Evolutionary conservation across 768 basidiomycete species (phyloP).

Genomic region (Kwoniella botswanensis): DNA sequence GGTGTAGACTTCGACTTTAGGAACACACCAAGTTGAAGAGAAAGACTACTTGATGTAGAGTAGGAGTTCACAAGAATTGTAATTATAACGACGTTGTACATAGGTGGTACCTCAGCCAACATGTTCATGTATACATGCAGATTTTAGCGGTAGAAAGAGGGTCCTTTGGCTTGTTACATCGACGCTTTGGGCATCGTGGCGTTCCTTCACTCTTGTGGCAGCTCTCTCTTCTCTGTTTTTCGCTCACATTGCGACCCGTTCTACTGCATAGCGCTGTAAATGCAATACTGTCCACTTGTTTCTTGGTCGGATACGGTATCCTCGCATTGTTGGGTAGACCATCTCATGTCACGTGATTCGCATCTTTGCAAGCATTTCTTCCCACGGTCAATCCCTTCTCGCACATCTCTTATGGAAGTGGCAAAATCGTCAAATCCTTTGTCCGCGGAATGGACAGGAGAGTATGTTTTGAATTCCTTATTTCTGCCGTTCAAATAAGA

Average conservation of each 20-base stretch:
- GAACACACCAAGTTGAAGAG: no score
- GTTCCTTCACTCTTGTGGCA: neutral
- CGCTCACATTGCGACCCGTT: neutral
- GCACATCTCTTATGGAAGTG: neutral
- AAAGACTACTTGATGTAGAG: no score
- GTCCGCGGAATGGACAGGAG: neutral
- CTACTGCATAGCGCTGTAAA: neutral
- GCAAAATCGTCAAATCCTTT: neutral
- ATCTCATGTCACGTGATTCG: neutral
- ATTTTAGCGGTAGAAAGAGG: neutral
- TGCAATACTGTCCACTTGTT: neutral
- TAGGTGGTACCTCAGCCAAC: neutral
- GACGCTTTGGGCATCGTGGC: neutral
- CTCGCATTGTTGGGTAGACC: neutral
- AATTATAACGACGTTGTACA: neutral
- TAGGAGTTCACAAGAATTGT: no score
- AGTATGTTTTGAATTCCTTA: neutral
- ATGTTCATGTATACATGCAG: neutral
- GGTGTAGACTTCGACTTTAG: constrained; percentile 14
- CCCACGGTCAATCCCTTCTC: constrained; percentile 1
- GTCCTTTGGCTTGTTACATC: neutral
- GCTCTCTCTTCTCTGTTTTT: neutral
- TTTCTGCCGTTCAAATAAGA: neutral
- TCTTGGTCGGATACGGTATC: neutral
- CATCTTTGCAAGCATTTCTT: neutral